Conservation (phyloP, 2,329 filamentous ascomycete species). For the Colletotrichum sansevieriae region DNA sequence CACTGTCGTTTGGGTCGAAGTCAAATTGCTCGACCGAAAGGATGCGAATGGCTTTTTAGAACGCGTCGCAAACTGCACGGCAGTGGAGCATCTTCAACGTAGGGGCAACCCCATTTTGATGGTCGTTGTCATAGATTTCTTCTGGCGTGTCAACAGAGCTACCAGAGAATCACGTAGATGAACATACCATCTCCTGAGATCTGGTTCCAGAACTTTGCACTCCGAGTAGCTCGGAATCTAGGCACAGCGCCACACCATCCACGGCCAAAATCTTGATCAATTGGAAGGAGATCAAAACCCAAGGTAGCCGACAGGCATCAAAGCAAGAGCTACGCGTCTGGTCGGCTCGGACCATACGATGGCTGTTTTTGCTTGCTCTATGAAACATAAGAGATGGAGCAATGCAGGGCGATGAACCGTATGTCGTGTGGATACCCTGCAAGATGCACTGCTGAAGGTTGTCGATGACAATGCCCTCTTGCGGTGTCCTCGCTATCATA, state of each 20-base stretch:
- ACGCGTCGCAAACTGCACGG: slow-evolving; percentile 1
- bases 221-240: no score
- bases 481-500: neutral
- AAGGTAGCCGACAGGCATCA: slow-evolving; percentile 11
- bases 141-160: no score
- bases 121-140: no score
- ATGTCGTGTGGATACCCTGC: slow-evolving; percentile 26
- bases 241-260: no score
- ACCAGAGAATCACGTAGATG: no score
- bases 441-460: slow-evolving; percentile 8
- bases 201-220: no score
- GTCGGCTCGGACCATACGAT: slow-evolving; percentile 15
- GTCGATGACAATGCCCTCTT: neutral
- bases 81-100: neutral
- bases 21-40: slow-evolving; percentile 17
- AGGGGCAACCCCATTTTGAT: neutral
- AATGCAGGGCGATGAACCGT: slow-evolving; percentile 13
- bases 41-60: slow-evolving; percentile 13
- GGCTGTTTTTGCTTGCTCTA: slow-evolving; percentile 4
- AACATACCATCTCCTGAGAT: no score
- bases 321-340: neutral
- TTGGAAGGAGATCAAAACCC: neutral
- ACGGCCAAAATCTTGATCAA: no score
- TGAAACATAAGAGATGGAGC: slow-evolving; percentile 2
- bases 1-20: slow-evolving; percentile 30